Conservation (phyloP, 2,329 filamentous ascomycete species). For the Aspergillus sp. region DNA sequence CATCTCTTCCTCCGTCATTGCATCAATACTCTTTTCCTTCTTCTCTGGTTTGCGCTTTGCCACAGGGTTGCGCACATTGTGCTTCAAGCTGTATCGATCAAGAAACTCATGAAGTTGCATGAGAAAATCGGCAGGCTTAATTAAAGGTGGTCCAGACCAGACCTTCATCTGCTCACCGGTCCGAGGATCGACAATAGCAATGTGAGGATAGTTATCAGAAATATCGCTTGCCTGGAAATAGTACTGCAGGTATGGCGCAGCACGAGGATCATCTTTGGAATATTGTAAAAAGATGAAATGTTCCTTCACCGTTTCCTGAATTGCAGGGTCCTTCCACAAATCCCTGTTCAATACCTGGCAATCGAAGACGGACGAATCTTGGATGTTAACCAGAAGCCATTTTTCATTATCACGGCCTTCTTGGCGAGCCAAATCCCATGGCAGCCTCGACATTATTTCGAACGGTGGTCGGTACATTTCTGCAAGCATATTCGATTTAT, state of each 20-base stretch:
- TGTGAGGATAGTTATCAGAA: slow-evolving; percentile 88
- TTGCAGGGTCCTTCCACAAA: slow-evolving; percentile 82
- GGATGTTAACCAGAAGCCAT: slow-evolving; percentile 93
- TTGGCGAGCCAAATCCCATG: slow-evolving; percentile 81
- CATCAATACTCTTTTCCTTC: slow-evolving; percentile 69
- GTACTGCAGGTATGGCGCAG: slow-evolving; percentile 78
- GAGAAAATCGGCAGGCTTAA: slow-evolving; percentile 73
- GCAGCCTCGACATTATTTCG: slow-evolving; percentile 73
- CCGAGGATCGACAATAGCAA: slow-evolving; percentile 89
- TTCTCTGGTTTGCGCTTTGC: slow-evolving; percentile 69
- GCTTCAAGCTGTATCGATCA: slow-evolving; percentile 89
- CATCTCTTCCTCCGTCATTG: slow-evolving; percentile 97
- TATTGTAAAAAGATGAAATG: slow-evolving; percentile 97
- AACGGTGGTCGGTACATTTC: slow-evolving; percentile 91
- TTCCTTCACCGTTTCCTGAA: slow-evolving; percentile 76
- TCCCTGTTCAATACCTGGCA: slow-evolving; percentile 93
- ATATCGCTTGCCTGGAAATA: slow-evolving; percentile 80
- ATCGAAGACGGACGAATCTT: slow-evolving; percentile 88
- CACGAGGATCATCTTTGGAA: slow-evolving; percentile 74
- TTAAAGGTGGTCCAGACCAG: slow-evolving; percentile 81
- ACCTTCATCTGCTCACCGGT: slow-evolving; percentile 97
- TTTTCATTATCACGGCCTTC: slow-evolving; percentile 84
- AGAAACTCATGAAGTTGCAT: slow-evolving; percentile 92
- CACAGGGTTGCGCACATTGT: slow-evolving; percentile 88
- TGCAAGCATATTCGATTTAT: slow-evolving; percentile 73